Evolutionary conservation across 257 asterid species (phyloP), one percentile per base, ranked within the genome.

Genomic region (Osmanthus fragrans): DNA sequence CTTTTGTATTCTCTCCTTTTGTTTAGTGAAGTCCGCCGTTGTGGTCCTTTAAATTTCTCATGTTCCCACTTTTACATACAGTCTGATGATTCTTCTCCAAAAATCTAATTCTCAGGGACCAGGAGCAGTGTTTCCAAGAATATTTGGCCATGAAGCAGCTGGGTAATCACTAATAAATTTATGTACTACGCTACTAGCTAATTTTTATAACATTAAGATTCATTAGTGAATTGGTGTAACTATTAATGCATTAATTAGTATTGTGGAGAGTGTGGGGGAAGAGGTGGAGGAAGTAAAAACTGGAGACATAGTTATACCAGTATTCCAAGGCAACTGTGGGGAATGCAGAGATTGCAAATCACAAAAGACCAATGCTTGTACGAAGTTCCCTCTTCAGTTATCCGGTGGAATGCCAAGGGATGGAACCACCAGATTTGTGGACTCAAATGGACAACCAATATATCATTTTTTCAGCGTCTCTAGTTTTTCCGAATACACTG

Each of bases 191-290:
- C 27, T 25, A 25, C 47, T 36, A 11, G 12, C 45, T 39, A 16
- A 2, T 12, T 67, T 49, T 5, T 4, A 0, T 51, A 27, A 40
- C 6, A 18, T 18, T 30, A 7, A 37, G 18, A 67, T 40, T 56
- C 10, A 63, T 7, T 72, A 4, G 32, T 49, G 25, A 12, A 69
- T 73, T 56, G 64, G 7, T 0, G 21, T 7, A 23, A 0, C n/a
- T 12, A 49, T 64, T 7, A 42, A 42, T 42, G 18, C 19, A 21
- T 58, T 2, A 25, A 19, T 40, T 82, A 86, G 87, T 47, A 73
- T 81, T 70, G 88, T 86, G 45, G 90, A 86, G 82, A 86, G 88
- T 63, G 88, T 84, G 9, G 90, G 88, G 8, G 86, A 84, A 34
- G 21, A 79, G n/a, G 88, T 86, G 83, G 84, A 80, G 78, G 90